Evolutionary conservation across 2,329 filamentous ascomycete genomes (phyloP), one percentile per base, ranked within the genome.

Genomic region (Aspergillus terreus): DNA sequence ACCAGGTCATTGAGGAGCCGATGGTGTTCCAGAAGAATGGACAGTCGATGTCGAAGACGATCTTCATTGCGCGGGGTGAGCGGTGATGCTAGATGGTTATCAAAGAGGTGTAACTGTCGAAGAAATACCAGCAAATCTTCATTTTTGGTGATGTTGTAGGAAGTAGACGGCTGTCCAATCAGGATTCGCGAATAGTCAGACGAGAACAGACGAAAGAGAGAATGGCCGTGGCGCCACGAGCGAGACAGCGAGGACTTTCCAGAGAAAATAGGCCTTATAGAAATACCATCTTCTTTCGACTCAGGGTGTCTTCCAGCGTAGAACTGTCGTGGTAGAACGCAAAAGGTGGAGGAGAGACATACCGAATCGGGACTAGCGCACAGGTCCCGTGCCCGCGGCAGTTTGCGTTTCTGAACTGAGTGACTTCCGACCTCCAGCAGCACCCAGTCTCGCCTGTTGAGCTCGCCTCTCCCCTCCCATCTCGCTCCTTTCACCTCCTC

Each of bases 1-100:
- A 87, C 50, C 68, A 78, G 59, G 71, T 79, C 14, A 62, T 87
- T 51, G 72, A 78, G 1, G 73, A 78, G 50, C 78, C 78, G 11
- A 62, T 82, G 12, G 71, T 76, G 36, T 76, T 83, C 33, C 58
- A 50, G 6, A 58, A 60, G 19, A 51, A 61, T 12, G 65, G 59
- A 19, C 62, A 64, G 32, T 44, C 49, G 12, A 40, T 63, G 6
- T 32, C 51, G 15, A 66, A 63, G 58, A 66, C 63, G 1, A 48
- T 65, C 14, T 70, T 72, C 47, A 61, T 70, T 14, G 64, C 67
- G 27, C 64, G 65, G 40, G 68, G 62, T 11, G 61, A 63, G 54
- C 64, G 23, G 55, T 66, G 54, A 55, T 42, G 40, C 14, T 38
- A 38, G 23, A 23, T 23, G 23, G 6, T 23, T 23, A 23, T 23